Conservation (phyloP, 1,284 basidiomycete species). For the Meira nashicola region DNA sequence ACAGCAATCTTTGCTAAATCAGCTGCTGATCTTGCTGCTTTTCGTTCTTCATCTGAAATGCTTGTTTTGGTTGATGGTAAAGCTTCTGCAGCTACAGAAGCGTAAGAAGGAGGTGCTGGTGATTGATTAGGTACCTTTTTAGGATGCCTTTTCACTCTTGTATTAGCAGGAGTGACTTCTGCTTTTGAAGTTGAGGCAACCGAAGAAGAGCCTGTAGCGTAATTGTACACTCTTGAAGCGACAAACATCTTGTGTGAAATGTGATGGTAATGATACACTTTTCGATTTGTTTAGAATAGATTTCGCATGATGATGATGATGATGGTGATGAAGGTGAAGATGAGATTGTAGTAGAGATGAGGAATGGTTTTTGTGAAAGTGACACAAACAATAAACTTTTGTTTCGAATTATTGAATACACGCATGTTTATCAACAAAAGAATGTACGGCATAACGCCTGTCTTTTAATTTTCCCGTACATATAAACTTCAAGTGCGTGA, state of each 20-base stretch:
- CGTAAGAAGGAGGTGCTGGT: slow-evolving; percentile 12
- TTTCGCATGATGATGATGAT: no score
- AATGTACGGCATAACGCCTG: no score
- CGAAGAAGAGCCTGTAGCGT: not conserved
- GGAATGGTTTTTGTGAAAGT: no score
- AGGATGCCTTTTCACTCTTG: slow-evolving; percentile 14
- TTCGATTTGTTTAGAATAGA: no score
- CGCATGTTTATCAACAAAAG: no score
- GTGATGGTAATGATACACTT: no score
- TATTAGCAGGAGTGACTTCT: slow-evolving; percentile 7
- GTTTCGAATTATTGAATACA: no score
- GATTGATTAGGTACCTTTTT: not conserved
- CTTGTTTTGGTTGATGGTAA: not conserved
- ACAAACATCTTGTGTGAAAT: slow-evolving; percentile 14
- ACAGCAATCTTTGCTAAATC: slow-evolving; percentile 13
- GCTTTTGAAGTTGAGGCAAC: not conserved
- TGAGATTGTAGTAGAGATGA: no score
- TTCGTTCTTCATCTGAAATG: not conserved
- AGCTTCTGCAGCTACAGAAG: slow-evolving; percentile 11
- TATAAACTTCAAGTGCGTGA: no score
- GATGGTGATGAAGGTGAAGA: no score
- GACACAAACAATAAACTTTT: no score
- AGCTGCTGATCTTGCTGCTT: slow-evolving; percentile 4
- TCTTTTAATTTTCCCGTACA: no score
- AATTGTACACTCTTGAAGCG: slow-evolving; percentile 17